Evolutionary conservation across 306 rosid species (phyloP), one percentile per base, ranked within the genome.

Genomic region (Castanospermum australe): DNA sequence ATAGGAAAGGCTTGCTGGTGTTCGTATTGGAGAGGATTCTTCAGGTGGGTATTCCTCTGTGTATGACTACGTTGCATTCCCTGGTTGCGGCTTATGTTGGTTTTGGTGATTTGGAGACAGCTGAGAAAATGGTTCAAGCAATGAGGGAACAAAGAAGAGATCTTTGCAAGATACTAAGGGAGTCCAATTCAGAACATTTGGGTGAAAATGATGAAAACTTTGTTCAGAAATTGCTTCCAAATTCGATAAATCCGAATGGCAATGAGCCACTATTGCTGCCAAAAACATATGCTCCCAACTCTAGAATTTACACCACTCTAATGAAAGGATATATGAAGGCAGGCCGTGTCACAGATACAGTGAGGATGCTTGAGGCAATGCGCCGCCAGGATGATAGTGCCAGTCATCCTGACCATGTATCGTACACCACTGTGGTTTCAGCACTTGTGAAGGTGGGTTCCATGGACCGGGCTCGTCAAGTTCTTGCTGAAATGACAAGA

Each of bases 311-410:
- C 85, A 95, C 97, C 15, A 90, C 97, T 65, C 79, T 95, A 25
- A 95, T 95, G 99, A 95, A 95, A 73, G 98, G 98, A 59, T 95
- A 95, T 72, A 92, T 95, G 99, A 89, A 87, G 39, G 89, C 83
- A 2, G 97, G 98, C 18, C 92, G 99, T 6, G 97, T 91, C 18
- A 48, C 79, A 1, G 99, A 95, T 52, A 91, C 99, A 0, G 96
- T 95, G 50, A 79, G 90, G 57, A 89, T 88, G 95, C 93, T 95
- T 0, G 97, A 95, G 89, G 99, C 99, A 0, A 92, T 95, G 93
- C 86, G 95, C 75, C 84, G 77, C 45, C 90, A 83, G 64, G 94
- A 88, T n/a, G 96, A 92, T 76, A 77, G 44, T 67, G 83, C 87
- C 30, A 85, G 99, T 79, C 99, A 87, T 68, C 99, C 99, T 69